Conservation (phyloP, 164 flowering plant species). For the Annona squamosa region DNA sequence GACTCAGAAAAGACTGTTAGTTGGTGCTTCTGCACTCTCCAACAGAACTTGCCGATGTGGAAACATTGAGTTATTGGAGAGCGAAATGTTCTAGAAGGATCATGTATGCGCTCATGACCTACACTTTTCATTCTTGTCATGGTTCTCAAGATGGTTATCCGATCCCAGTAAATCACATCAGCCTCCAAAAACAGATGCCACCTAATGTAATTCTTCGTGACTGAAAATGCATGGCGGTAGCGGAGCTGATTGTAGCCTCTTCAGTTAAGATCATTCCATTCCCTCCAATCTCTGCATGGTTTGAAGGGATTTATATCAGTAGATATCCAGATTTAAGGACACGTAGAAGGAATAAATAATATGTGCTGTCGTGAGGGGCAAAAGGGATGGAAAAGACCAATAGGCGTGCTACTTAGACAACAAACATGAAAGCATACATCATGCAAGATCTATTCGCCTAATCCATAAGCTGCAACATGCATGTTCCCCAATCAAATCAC, state of each 20-base stretch:
- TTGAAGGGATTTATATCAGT: neutral
- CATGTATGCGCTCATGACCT: neutral
- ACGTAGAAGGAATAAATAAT: neutral
- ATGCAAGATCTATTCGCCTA: neutral
- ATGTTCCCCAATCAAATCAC: neutral
- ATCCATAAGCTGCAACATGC: neutral
- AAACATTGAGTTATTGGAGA: neutral
- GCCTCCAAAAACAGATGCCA: neutral
- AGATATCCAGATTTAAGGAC: neutral
- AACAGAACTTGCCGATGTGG: too few species aligned
- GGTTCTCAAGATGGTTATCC: neutral
- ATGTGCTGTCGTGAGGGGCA: neutral
- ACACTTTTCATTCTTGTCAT: neutral
- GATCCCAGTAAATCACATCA: neutral
- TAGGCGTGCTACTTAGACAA: neutral
- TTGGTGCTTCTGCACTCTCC: too few species aligned
- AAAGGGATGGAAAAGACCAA: neutral
- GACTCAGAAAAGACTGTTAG: too few species aligned
- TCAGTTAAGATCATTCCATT: neutral
- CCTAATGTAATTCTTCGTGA: neutral
- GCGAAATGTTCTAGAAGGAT: neutral
- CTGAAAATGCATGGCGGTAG: neutral
- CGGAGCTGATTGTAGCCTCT: neutral
- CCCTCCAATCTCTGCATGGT: neutral
- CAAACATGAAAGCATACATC: neutral